A percentile compares a stretch with the other conserved stretches of the same genome.
Evolutionary conservation across 495 filamentous ascomycete genomes (phyloP).

Genomic region (Daldinia vernicosa): DNA sequence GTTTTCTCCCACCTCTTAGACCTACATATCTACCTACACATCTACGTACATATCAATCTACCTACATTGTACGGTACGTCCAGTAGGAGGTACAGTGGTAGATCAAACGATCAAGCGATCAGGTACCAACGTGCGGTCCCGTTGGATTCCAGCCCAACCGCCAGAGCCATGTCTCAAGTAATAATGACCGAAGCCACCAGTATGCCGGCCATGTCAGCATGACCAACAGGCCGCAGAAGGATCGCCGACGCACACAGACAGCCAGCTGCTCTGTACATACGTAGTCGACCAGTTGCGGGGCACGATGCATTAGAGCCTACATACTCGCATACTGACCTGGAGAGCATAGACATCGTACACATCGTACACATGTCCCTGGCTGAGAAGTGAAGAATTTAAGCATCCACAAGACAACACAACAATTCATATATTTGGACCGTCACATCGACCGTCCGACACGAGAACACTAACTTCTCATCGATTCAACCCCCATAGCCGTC

Average conservation of each 20-base stretch:
- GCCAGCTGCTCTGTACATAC: slow-evolving; percentile 27
- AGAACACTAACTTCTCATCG: slow-evolving; percentile 28
- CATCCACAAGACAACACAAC: slow-evolving; percentile 27
- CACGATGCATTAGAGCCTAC: slow-evolving; percentile 25
- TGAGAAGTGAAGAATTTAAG: slow-evolving; percentile 14
- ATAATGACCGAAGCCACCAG: slow-evolving; percentile 39
- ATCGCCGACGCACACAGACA: slow-evolving; percentile 47
- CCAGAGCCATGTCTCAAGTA: slow-evolving; percentile 44
- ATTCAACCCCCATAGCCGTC: slow-evolving; percentile 19
- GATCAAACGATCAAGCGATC: slow-evolving; percentile 41
- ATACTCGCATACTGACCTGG: slow-evolving; percentile 5
- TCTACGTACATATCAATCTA: slow-evolving; percentile 14
- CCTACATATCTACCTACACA: slow-evolving; percentile 26
- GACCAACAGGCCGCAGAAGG: slow-evolving; percentile 46
- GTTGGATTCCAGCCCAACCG: slow-evolving; percentile 50
- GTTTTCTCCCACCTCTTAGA: slow-evolving; percentile 20
- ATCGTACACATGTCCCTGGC: slow-evolving; percentile 1
- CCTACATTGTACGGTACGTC: slow-evolving; percentile 11
- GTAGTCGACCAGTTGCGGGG: slow-evolving; percentile 37
- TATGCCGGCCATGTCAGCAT: slow-evolving; percentile 45
- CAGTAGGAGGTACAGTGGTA: slow-evolving; percentile 23
- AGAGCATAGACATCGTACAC: not conserved
- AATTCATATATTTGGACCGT: slow-evolving; percentile 36
- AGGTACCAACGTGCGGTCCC: slow-evolving; percentile 47
- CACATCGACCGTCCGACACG: slow-evolving; percentile 33